phyloP scores from a whole-genome alignment of 1,139 yeast species.

The Hemisphaericaspora subhashii region DNA sequence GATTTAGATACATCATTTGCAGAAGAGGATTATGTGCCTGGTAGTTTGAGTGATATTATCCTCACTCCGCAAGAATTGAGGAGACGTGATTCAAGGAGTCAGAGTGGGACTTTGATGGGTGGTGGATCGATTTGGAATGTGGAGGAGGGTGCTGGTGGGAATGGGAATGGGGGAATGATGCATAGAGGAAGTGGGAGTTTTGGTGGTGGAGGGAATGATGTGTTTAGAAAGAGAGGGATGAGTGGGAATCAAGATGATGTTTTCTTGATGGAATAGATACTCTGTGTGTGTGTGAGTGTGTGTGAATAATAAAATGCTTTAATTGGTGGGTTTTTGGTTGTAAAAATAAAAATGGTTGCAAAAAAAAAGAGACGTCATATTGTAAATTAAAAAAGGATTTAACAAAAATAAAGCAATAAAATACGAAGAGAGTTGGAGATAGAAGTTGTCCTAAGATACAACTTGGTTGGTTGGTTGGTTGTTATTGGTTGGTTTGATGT shows the following conservation, averaged over 20 bases:
- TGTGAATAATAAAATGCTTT: no score
- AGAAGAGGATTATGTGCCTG: constrained; percentile 78
- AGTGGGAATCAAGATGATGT: constrained; percentile 15
- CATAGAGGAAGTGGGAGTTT: not conserved
- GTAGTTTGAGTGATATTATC: constrained; percentile 63
- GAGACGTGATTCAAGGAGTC: constrained; percentile 63
- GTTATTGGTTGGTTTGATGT: no score
- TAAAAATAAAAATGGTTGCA: not conserved
- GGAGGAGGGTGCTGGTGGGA: not conserved
- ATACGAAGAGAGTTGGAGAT: no score
- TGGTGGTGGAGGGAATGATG: constrained; percentile 5
- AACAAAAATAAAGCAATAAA: not conserved
- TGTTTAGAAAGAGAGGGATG: constrained; percentile 3
- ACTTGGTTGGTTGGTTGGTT: no score
- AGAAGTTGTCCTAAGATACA: no score
- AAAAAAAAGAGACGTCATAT: not conserved
- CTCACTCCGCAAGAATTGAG: constrained; percentile 75
- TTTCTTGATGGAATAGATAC: constrained; percentile 12
- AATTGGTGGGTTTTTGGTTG: not conserved
- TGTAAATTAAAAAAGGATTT: not conserved
- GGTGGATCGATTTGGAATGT: constrained; percentile 2
- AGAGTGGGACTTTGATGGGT: constrained; percentile 39
- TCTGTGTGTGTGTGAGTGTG: no score
- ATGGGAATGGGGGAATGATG: not conserved
- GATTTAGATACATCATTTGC: constrained; percentile 30